Conservation (phyloP, 1,284 basidiomycete species). For the Boletellus dicymbophilus region DNA sequence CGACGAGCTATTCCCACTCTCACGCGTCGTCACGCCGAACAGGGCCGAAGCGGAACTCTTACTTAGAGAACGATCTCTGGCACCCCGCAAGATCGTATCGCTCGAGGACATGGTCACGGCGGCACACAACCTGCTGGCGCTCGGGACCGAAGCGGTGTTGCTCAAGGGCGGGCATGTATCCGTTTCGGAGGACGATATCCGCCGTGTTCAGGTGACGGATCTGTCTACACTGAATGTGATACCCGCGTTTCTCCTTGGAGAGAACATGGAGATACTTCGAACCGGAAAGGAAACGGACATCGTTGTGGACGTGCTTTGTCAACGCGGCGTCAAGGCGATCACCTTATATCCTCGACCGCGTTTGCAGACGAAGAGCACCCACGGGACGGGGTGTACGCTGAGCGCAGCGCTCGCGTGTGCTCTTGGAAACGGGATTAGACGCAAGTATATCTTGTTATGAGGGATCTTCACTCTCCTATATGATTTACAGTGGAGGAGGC, state of each 20-base stretch:
- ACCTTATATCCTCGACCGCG: constrained; percentile 67
- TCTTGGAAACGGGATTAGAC: constrained; percentile 52
- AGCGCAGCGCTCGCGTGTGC: constrained; percentile 80
- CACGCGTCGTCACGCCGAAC: constrained; percentile 86
- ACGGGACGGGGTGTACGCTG: constrained; percentile 94
- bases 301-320: constrained; percentile 79
- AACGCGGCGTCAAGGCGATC: constrained; percentile 33
- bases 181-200: constrained; percentile 27
- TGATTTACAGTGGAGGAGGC: constrained; percentile 55
- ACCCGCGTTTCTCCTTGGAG: constrained; percentile 44
- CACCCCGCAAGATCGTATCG: constrained; percentile 42
- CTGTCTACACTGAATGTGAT: constrained; percentile 7
- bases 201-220: neutral
- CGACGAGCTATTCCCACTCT: constrained; percentile 68
- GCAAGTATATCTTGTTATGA: constrained; percentile 27
- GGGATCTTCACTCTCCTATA: no score
- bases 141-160: constrained; percentile 65
- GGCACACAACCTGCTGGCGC: constrained; percentile 50
- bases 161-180: constrained; percentile 89
- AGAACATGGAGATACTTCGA: constrained; percentile 66
- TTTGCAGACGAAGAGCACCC: constrained; percentile 75
- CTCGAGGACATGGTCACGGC: constrained; percentile 69
- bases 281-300: constrained; percentile 34
- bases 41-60: constrained; percentile 80
- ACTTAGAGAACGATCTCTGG: constrained; percentile 41